Evolutionary conservation across 2,329 filamentous ascomycete species (phyloP).

Genomic region (Fusarium liriodendri): DNA sequence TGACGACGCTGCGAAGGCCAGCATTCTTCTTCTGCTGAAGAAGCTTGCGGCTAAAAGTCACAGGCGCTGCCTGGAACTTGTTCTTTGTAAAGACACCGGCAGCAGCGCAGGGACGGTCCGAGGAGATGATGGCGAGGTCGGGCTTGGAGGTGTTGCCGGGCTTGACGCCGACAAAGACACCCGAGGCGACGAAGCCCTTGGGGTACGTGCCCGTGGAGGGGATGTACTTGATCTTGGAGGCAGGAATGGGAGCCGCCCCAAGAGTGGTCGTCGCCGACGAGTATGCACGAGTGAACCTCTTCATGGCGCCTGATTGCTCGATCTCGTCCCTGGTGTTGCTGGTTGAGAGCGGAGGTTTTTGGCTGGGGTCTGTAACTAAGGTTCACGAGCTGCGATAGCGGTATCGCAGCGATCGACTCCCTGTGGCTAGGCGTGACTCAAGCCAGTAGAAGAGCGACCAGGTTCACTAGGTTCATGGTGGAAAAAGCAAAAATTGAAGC

Average conservation of each 20-base stretch:
- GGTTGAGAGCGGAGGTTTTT: slow-evolving; percentile 20
- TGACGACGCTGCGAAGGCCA: slow-evolving; percentile 83
- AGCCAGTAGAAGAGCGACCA: neutral
- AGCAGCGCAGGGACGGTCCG: slow-evolving; percentile 85
- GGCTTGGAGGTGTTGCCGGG: slow-evolving; percentile 90
- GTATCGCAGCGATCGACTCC: slow-evolving; percentile 31
- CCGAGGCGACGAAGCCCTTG: slow-evolving; percentile 87
- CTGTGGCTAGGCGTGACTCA: slow-evolving; percentile 18
- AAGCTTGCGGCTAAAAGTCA: slow-evolving; percentile 83
- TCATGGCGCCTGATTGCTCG: slow-evolving; percentile 41
- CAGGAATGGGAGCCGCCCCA: slow-evolving; percentile 65
- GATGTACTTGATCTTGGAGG: slow-evolving; percentile 89
- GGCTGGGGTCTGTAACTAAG: slow-evolving; percentile 19
- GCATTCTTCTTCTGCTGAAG: slow-evolving; percentile 73
- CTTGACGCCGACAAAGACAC: slow-evolving; percentile 93
- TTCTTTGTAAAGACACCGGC: slow-evolving; percentile 98
- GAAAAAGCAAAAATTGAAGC: neutral
- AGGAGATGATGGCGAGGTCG: slow-evolving; percentile 89
- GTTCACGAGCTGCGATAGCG: slow-evolving; percentile 31
- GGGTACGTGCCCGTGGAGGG: slow-evolving; percentile 88
- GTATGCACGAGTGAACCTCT: slow-evolving; percentile 50
- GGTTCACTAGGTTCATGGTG: neutral
- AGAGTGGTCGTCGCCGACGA: slow-evolving; percentile 44
- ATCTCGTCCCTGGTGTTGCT: slow-evolving; percentile 25
- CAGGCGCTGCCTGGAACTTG: slow-evolving; percentile 96